Evolutionary conservation across 2,329 filamentous ascomycete genomes (phyloP).

Genomic region (Xylaria hypoxylon): DNA sequence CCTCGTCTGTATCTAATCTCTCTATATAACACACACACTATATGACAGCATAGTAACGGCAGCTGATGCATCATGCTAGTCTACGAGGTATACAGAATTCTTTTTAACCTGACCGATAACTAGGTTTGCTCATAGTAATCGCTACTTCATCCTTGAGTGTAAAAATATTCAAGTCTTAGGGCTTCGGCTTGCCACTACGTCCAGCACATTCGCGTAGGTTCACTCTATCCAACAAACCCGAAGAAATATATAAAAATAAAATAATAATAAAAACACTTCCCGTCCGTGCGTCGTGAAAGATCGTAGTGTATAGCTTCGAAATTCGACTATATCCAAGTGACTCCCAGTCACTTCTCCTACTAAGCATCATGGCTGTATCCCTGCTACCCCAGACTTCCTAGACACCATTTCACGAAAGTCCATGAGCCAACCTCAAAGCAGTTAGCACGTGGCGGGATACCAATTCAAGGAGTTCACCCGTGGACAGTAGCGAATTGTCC

Average conservation of each 20-base stretch:
- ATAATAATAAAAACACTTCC: neutral
- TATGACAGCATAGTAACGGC: constrained; percentile 18
- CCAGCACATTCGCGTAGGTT: neutral
- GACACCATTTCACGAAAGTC: constrained; percentile 36
- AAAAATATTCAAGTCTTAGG: neutral
- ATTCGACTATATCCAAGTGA: constrained; percentile 19
- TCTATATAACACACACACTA: constrained; percentile 11
- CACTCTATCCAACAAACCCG: no score
- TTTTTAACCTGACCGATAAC: no score
- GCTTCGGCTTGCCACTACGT: neutral
- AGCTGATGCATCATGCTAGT: constrained; percentile 6
- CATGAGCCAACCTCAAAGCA: constrained; percentile 40
- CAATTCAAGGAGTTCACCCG: constrained; percentile 36
- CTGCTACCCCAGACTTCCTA: constrained; percentile 49
- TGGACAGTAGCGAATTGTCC: neutral
- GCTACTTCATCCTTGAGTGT: no score
- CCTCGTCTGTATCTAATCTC: constrained; percentile 25
- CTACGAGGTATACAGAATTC: neutral
- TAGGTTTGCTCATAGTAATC: no score
- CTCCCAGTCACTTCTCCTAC: neutral
- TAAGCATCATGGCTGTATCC: constrained; percentile 41
- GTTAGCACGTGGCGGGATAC: constrained; percentile 39
- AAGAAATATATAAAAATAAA: neutral
- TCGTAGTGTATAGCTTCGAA: constrained; percentile 5
- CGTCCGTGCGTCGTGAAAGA: no score